Percentiles rank a stretch among this genome's conserved stretches.
phyloP scores from a whole-genome alignment of 352 stramenopile species.

The Stephanocyclus meneghinianus region DNA sequence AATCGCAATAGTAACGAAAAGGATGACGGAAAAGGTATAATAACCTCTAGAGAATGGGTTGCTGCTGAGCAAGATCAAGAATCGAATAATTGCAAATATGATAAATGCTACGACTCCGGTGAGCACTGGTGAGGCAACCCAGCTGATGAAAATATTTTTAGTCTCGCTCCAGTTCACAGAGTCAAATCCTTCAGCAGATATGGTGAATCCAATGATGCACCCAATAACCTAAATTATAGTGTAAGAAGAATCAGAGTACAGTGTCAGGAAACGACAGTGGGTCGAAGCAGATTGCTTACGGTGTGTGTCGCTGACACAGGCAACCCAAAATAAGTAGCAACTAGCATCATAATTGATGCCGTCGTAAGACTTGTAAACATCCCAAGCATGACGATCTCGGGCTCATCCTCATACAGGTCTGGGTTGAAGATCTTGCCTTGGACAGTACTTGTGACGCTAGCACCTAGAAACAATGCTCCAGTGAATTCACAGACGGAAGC shows the following conservation, averaged over 20 bases:
- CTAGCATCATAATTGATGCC: slow-evolving; percentile 72
- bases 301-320: slow-evolving; percentile 85
- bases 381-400: slow-evolving; percentile 79
- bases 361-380: slow-evolving; percentile 78
- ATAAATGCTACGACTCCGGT: slow-evolving; percentile 66
- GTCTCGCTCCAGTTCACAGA: slow-evolving; percentile 25
- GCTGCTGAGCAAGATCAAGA: slow-evolving; percentile 62
- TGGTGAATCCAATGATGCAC: slow-evolving; percentile 81
- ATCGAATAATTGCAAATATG: slow-evolving; percentile 73
- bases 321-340: slow-evolving; percentile 76
- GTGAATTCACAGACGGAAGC: slow-evolving; percentile 85
- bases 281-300: not conserved
- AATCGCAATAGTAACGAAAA: slow-evolving; percentile 32
- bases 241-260: not conserved
- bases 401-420: slow-evolving; percentile 77
- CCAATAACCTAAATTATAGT: slow-evolving; percentile 65
- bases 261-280: not conserved
- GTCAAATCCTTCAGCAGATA: slow-evolving; percentile 57
- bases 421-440: slow-evolving; percentile 75
- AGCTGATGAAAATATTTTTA: slow-evolving; percentile 24
- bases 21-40: slow-evolving; percentile 36
- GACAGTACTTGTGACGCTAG: slow-evolving; percentile 84
- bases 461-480: slow-evolving; percentile 85
- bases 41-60: slow-evolving; percentile 35
- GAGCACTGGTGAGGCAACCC: slow-evolving; percentile 57